Conservation (phyloP, 371 early-diverging fungal species). For the Mucor irregularis region DNA sequence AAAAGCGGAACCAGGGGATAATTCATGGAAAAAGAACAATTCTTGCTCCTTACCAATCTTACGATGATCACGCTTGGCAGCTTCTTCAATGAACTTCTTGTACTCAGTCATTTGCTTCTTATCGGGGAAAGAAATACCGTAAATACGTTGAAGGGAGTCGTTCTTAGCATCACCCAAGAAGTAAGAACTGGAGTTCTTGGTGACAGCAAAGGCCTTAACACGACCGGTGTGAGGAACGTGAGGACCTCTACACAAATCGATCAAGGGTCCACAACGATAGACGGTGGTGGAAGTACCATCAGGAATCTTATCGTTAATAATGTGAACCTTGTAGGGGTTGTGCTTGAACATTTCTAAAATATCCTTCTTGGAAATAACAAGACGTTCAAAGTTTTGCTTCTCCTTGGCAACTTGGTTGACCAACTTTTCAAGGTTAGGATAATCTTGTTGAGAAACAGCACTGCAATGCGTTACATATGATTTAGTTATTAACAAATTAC, state of each 20-base stretch:
- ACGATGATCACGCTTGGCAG: constrained; percentile 98
- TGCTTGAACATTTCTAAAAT: constrained; percentile 98
- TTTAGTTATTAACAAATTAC: no score
- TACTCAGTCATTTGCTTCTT: constrained; percentile 95
- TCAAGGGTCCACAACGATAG: constrained; percentile 97
- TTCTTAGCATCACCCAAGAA: constrained; percentile 98
- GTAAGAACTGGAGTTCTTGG: constrained; percentile 98
- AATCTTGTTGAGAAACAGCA: constrained; percentile 83
- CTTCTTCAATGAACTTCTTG: constrained; percentile 93
- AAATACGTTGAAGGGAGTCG: constrained; percentile 97
- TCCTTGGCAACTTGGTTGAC: constrained; percentile 91
- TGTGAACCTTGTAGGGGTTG: constrained; percentile 94
- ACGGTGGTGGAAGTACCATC: constrained; percentile 96
- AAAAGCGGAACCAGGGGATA: constrained; percentile 96
- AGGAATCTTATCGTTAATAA: constrained; percentile 93
- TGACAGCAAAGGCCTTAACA: constrained; percentile 94
- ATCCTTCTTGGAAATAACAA: constrained; percentile 88
- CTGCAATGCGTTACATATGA: constrained; percentile 25
- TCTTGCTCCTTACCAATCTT: constrained; percentile 96
- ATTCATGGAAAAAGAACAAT: constrained; percentile 97
- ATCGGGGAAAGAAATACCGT: constrained; percentile 99
- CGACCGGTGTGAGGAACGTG: constrained; percentile 96
- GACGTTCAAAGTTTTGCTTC: constrained; percentile 95
- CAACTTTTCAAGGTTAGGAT: constrained; percentile 82
- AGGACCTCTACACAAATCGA: constrained; percentile 99